Evolutionary conservation across 306 rosid genomes (phyloP), one percentile per base, ranked within the genome.

Genomic region (Adenanthera pavonina): DNA sequence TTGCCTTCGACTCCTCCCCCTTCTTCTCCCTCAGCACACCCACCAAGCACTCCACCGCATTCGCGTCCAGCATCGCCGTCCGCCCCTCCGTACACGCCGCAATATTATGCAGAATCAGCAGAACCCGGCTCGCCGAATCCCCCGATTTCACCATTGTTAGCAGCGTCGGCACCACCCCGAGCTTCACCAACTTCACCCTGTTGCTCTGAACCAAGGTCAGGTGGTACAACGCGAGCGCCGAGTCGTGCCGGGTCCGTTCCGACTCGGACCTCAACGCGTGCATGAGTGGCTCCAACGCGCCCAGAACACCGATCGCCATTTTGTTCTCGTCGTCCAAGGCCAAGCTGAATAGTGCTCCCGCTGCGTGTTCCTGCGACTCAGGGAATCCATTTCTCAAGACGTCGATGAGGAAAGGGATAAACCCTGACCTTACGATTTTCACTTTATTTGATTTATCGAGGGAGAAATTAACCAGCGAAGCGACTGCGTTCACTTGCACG

Each of bases 291-390:
- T 91, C 90, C 67, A 96, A 41, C 64, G 97, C 97, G 72, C 98
- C 97, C 60, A 96, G 90, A 8, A 90, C 94, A 0, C 97, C 98
- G 3, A 96, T 93, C 0, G 99, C 99, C 97, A 94, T 92, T 72
- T 94, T 92, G 89, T 93, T 96, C 1, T 92, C 99, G 65, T 96
- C 98, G 15, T 92, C 89, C 20, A 93, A 56, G 0, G 98, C 97
- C 43, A 96, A 73, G 77, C 99, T 96, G 83, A 96, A 96, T 5
- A 96, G 84, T 7, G 97, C 97, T 9, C 99, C 99, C 33, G 97
- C 98, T 30, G 97, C 97, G 84, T 93, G 98, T 51, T 96, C 99
- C 85, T 93, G 97, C 72, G 94, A 65, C 74, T 96, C 98, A 36
- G 75, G 16, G 85, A 72, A 85, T 66, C 94, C 94, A 0, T 83